Conservation (phyloP, 345 rosid species). For the Eucalyptus tenuipes region DNA sequence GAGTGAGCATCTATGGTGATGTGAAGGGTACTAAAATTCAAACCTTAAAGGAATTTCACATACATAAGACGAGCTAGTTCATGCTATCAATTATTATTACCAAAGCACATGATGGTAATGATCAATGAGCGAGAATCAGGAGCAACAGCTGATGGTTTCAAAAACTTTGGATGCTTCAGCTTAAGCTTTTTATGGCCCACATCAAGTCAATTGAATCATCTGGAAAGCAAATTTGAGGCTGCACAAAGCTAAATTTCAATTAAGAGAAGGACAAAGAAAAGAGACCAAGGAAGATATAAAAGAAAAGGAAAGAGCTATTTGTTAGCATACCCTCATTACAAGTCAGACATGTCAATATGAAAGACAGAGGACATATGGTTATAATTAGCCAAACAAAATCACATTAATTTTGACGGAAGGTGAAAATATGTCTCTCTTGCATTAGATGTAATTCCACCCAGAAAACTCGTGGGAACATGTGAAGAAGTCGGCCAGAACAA, state of each 20-base stretch:
- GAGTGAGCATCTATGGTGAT: not conserved
- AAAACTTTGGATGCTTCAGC: not conserved
- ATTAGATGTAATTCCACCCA: not conserved
- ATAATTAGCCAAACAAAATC: not conserved
- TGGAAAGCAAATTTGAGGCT: not conserved
- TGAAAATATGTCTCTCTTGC: not conserved
- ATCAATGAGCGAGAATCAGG: not conserved
- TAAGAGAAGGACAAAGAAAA: not conserved
- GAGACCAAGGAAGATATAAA: not conserved
- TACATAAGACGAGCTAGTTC: not conserved
- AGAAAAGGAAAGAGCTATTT: not conserved
- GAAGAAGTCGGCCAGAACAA: not conserved
- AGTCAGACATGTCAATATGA: not conserved
- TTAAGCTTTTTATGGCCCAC: not conserved
- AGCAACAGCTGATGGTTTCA: not conserved
- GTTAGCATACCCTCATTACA: not conserved
- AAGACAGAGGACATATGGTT: not conserved
- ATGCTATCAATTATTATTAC: not conserved
- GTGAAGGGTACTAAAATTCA: not conserved
- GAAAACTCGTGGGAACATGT: not conserved
- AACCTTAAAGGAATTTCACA: not conserved
- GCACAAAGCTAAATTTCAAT: not conserved
- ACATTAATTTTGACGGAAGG: not conserved
- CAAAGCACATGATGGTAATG: not conserved
- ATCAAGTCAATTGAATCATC: not conserved